These are phyloP conservation scores for Colletotrichum eleusines DNA, from an alignment of 2,329 filamentous ascomycete species.

Conservation along the genomic window DNA sequence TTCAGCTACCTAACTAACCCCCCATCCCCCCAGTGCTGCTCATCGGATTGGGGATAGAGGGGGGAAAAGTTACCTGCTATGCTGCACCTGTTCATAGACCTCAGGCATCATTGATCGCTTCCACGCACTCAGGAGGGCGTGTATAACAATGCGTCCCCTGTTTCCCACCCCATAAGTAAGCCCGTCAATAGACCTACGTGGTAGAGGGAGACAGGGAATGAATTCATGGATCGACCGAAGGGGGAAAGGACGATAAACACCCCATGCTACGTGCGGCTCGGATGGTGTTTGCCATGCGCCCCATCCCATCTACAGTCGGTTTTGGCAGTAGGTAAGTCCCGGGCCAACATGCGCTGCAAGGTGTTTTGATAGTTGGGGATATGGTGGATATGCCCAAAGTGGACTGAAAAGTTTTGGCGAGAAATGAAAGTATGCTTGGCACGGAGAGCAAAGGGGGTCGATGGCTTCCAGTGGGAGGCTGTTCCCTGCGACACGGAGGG, in stretches of 20 bases:
- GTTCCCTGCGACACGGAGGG: slow-evolving; percentile 30
- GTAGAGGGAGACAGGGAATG: background rate
- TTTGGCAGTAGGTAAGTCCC: background rate
- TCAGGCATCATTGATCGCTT: slow-evolving; percentile 29
- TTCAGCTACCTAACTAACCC: too few species aligned
- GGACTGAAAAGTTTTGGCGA: slow-evolving; percentile 28
- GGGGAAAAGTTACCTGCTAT: slow-evolving; percentile 6
- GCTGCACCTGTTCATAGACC: slow-evolving; percentile 2
- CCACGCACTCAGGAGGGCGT: slow-evolving; percentile 12
- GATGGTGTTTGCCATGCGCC: slow-evolving; percentile 1
- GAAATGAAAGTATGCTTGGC: slow-evolving; percentile 32
- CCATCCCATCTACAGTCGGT: slow-evolving; percentile 1
- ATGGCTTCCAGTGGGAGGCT: slow-evolving; percentile 25
- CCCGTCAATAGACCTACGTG: background rate
- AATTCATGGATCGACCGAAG: too few species aligned
- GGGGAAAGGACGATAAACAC: too few species aligned
- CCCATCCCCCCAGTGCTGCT: slow-evolving; percentile 10
- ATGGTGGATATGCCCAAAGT: slow-evolving; percentile 15
- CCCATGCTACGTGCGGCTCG: background rate
- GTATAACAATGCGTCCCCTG: background rate
- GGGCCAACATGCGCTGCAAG: background rate
- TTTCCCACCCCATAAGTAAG: background rate
- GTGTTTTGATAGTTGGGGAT: background rate
- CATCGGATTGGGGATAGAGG: slow-evolving; percentile 27
- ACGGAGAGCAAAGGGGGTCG: slow-evolving; percentile 16